Evolutionary conservation across 192 early-diverging fungal genomes (phyloP), one percentile per base, ranked within the genome.

Genomic region (Entomortierella parvispora): DNA sequence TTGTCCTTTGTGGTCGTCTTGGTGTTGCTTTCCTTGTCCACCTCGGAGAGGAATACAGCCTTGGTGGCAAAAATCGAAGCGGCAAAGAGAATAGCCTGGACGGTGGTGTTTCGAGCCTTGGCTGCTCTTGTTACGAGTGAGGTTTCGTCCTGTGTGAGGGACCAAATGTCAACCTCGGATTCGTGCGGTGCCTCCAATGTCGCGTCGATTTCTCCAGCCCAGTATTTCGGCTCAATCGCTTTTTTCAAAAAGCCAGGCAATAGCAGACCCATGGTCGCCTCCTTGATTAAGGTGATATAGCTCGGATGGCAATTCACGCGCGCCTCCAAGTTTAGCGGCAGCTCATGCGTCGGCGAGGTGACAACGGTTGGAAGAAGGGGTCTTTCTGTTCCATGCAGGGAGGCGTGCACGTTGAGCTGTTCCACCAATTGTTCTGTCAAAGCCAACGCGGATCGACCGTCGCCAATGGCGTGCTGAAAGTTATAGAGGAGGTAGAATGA

Each of bases 201-300:
- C 23, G 65, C 68, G 28, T 77, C 74, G 25, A 77, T 37, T 55
- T 77, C 65, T 43, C 74, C 74, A 11, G 74, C 74, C 74, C 74
- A 77, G 61, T 77, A 77, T 42, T 47, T 51, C 5, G 46, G 47
- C 55, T 77, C 74, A 25, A 77, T 40, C 0, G 48, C 54, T 49
- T 64, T 77, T 31, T 75, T 75, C 12, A 66, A 5, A 46, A 40
- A 59, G 7, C 20, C 56, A 6, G 71, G 71, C 15, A 75, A 47
- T 6, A 75, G 23, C 3, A 66, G 49, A 2, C 31, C 8, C 28
- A 55, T 43, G 25, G 40, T 29, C 1, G 58, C 57, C n/a, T 61
- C 72, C 53, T 68, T 76, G 53, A 68, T 2, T 22, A 76, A 33
- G 2, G 54, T 50, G 14, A 17, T 4, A 0, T 44, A 0, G 2